Evolutionary conservation across 495 filamentous ascomycete genomes (phyloP).

Genomic region (Viridothelium virens): DNA sequence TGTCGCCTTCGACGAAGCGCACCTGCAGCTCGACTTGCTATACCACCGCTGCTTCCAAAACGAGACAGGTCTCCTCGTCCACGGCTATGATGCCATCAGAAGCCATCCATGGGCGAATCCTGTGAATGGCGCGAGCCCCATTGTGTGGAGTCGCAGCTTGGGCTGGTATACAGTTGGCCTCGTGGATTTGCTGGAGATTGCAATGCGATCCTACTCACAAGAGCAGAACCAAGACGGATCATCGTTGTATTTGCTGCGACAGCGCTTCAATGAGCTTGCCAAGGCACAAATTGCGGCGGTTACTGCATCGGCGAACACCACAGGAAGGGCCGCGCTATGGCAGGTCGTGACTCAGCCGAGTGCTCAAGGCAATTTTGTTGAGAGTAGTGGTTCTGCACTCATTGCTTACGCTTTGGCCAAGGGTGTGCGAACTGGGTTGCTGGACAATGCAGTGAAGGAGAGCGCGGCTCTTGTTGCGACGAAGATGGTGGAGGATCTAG

Average conservation of each 20-base stretch:
- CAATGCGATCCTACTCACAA: slow-evolving; percentile 35
- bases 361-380: slow-evolving; percentile 50
- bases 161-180: slow-evolving; percentile 56
- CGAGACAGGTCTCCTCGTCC: slow-evolving; percentile 42
- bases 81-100: slow-evolving; percentile 52
- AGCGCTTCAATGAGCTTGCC: slow-evolving; percentile 30
- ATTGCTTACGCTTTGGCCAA: slow-evolving; percentile 50
- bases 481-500: slow-evolving; percentile 22
- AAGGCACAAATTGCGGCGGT: slow-evolving; percentile 35
- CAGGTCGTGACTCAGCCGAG: slow-evolving; percentile 46
- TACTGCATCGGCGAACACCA: background rate
- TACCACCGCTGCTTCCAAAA: slow-evolving; percentile 34
- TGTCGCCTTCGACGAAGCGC: background rate
- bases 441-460: slow-evolving; percentile 14
- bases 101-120: slow-evolving; percentile 50
- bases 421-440: slow-evolving; percentile 42
- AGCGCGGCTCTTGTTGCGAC: slow-evolving; percentile 18
- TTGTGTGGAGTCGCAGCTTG: slow-evolving; percentile 51
- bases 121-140: slow-evolving; percentile 46
- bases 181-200: slow-evolving; percentile 45
- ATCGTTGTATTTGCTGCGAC: background rate
- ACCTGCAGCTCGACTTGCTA: background rate
- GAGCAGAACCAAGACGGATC: background rate
- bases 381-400: slow-evolving; percentile 54
- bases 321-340: slow-evolving; percentile 43